phyloP scores from a whole-genome alignment of 2,329 filamentous ascomycete genomes.

The Truncatella angustata region DNA sequence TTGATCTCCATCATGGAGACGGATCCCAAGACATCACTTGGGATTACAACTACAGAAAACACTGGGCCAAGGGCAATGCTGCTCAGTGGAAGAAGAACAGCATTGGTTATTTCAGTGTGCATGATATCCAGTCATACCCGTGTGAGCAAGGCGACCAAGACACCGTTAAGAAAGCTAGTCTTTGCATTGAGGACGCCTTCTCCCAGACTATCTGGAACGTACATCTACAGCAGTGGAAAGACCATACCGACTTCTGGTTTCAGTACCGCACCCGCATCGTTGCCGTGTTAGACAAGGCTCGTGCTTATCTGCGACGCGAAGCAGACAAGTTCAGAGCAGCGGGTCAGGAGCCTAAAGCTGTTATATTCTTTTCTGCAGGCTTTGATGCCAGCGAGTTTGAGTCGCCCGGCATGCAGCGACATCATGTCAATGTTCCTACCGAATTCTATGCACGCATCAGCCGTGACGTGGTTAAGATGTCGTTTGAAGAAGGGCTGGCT shows the following conservation, averaged over 20 bases:
- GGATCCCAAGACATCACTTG: constrained; percentile 95
- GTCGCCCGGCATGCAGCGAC: constrained; percentile 87
- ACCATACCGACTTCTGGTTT: constrained; percentile 80
- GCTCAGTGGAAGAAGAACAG: constrained; percentile 76
- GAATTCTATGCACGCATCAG: constrained; percentile 94
- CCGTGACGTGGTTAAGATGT: constrained; percentile 76
- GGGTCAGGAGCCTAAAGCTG: constrained; percentile 69
- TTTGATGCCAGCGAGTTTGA: constrained; percentile 98
- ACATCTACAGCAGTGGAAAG: constrained; percentile 85
- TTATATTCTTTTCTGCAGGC: constrained; percentile 91
- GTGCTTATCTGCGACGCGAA: constrained; percentile 72
- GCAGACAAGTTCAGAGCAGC: constrained; percentile 61
- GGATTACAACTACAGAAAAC: constrained; percentile 77
- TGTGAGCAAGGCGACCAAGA: constrained; percentile 92
- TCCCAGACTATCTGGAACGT: constrained; percentile 96
- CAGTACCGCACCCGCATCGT: constrained; percentile 80
- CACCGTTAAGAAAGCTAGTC: constrained; percentile 89
- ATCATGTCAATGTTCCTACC: constrained; percentile 93
- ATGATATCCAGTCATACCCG: constrained; percentile 98
- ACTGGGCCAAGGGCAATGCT: constrained; percentile 57
- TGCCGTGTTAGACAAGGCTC: constrained; percentile 76
- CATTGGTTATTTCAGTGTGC: constrained; percentile 94
- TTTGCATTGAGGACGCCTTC: constrained; percentile 93
- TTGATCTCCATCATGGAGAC: constrained; percentile 89
- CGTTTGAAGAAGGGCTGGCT: constrained; percentile 73